phyloP scores from a whole-genome alignment of 495 filamentous ascomycete species.

The Trichocladium uniseriatum region DNA sequence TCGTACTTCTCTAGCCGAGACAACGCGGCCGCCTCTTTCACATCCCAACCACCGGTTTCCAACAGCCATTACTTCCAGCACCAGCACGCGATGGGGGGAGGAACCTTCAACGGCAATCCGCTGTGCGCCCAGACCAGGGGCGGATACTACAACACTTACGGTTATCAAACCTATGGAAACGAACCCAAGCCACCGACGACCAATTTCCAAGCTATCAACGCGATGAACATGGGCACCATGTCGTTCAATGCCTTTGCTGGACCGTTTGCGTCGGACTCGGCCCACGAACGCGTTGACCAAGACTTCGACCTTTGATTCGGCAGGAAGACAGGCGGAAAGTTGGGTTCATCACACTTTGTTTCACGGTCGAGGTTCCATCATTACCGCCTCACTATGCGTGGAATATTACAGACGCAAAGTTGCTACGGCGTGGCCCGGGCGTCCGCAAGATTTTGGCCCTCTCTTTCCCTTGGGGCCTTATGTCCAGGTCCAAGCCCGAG shows the following conservation, averaged over 20 bases:
- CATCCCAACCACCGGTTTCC: conserved; percentile 12
- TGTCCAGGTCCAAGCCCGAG: neutral
- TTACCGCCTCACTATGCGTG: neutral
- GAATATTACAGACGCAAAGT: neutral
- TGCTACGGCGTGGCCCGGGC: neutral
- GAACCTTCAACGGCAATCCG: conserved; percentile 37
- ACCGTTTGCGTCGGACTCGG: conserved; percentile 12
- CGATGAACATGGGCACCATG: conserved; percentile 16
- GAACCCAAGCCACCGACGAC: conserved; percentile 22
- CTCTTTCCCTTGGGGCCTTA: neutral
- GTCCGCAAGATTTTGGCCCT: neutral
- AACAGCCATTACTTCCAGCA: conserved; percentile 26
- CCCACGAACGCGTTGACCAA: conserved; percentile 9
- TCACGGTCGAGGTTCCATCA: neutral
- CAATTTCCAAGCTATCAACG: conserved; percentile 18
- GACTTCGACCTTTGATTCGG: conserved; percentile 18
- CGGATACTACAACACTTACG: conserved; percentile 25
- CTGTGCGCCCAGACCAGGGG: conserved; percentile 30
- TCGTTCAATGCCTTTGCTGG: conserved; percentile 11
- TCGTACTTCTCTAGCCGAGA: conserved; percentile 14
- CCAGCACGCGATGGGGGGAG: conserved; percentile 23
- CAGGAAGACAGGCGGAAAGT: neutral
- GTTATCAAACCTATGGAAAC: conserved; percentile 22
- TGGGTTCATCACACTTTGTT: neutral
- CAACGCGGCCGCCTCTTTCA: conserved; percentile 8